These are phyloP conservation scores for Fusarium lyarnte DNA, from an alignment of 2,329 filamentous ascomycete genomes.

Conservation along the genomic window DNA sequence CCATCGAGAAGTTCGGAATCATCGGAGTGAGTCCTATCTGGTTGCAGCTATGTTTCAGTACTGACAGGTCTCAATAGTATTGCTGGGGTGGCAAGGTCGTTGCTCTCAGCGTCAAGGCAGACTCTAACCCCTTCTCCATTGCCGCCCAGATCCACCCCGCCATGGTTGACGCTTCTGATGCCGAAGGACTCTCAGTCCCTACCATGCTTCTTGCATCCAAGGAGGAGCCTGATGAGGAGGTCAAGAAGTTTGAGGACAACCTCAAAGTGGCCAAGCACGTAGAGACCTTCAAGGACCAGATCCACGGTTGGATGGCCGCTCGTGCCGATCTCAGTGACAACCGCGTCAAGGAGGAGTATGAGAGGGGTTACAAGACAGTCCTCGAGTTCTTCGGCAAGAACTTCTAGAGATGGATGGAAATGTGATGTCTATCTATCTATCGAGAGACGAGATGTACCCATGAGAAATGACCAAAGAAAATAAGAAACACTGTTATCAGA, in stretches of 20 bases:
- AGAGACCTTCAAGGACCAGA: constrained; percentile 73
- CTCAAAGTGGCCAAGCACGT: constrained; percentile 67
- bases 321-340: constrained; percentile 66
- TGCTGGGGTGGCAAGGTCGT: constrained; percentile 80
- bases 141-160: constrained; percentile 66
- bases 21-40: constrained; percentile 60
- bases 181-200: constrained; percentile 67
- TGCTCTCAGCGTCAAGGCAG: constrained; percentile 59
- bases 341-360: constrained; percentile 69
- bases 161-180: constrained; percentile 72
- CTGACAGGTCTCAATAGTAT: constrained; percentile 50
- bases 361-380: constrained; percentile 68
- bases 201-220: constrained; percentile 71
- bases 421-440: not conserved
- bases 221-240: constrained; percentile 67
- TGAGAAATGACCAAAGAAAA: constrained; percentile 18
- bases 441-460: constrained; percentile 1
- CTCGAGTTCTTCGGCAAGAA: constrained; percentile 67
- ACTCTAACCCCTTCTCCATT: constrained; percentile 64
- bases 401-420: constrained; percentile 42
- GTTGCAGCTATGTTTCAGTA: not conserved
- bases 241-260: constrained; percentile 65
- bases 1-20: constrained; percentile 68
- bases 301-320: constrained; percentile 80
- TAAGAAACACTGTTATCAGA: not conserved